phyloP scores from a whole-genome alignment of 768 basidiomycete species.

The Amanita inopinata region DNA sequence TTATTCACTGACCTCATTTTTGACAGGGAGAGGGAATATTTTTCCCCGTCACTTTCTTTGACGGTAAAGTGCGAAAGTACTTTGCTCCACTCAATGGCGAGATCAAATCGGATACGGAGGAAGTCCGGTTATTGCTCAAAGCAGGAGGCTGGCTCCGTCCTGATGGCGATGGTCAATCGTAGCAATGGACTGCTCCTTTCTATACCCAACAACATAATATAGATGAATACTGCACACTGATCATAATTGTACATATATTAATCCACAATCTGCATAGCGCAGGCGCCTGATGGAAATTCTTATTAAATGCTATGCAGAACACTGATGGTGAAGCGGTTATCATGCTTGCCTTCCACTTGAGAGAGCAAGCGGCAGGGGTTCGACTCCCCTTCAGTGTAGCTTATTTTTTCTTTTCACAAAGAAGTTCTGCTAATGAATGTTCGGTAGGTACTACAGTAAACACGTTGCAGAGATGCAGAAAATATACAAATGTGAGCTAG shows the following conservation, averaged over 20 bases:
- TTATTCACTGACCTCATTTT: constrained; percentile 4
- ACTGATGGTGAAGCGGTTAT: constrained; percentile 83
- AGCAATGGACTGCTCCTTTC: neutral
- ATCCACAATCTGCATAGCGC: neutral
- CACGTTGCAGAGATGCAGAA: neutral
- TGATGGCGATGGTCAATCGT: constrained; percentile 11
- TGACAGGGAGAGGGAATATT: constrained; percentile 39
- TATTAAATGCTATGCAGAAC: too few relatives aligned
- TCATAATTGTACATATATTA: neutral
- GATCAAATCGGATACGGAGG: constrained; percentile 47
- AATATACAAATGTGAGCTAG: neutral
- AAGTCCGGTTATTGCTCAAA: constrained; percentile 36
- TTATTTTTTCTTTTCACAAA: neutral
- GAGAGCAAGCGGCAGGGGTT: constrained; percentile 62
- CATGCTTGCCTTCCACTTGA: constrained; percentile 76
- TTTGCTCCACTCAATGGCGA: constrained; percentile 59
- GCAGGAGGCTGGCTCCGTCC: constrained; percentile 36
- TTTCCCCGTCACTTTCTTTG: constrained; percentile 41
- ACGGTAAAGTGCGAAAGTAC: constrained; percentile 42
- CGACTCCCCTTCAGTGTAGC: constrained; percentile 49
- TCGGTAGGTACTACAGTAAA: neutral
- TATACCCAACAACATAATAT: neutral
- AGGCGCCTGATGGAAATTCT: too few relatives aligned
- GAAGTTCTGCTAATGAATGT: neutral
- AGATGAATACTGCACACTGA: neutral